phyloP scores from a whole-genome alignment of 345 rosid species.

The Psidium guajava region DNA sequence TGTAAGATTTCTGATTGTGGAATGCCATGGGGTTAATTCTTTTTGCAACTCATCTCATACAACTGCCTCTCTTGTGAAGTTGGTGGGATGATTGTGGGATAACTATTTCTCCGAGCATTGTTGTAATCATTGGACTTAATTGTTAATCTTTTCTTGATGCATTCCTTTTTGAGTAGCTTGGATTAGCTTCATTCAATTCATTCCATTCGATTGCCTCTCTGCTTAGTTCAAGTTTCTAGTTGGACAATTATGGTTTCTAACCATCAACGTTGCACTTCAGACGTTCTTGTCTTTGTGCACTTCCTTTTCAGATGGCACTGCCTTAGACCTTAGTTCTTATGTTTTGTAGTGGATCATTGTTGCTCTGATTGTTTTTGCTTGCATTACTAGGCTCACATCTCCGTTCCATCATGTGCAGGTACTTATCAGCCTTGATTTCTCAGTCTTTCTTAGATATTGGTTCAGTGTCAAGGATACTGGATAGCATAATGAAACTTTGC shows the following conservation, averaged over 20 bases:
- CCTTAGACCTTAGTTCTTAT: not conserved
- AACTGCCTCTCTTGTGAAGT: not conserved
- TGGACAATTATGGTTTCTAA: not conserved
- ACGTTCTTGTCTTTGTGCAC: not conserved
- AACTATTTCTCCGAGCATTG: not conserved
- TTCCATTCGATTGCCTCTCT: not conserved
- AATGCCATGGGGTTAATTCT: not conserved
- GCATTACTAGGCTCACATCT: slow-evolving; percentile 1
- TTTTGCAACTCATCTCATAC: not conserved
- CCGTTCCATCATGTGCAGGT: slow-evolving; percentile 34
- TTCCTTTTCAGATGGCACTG: not conserved
- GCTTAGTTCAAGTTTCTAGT: not conserved
- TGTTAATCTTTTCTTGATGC: not conserved
- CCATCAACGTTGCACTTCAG: not conserved
- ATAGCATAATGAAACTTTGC: slow-evolving; percentile 92
- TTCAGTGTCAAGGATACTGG: slow-evolving; percentile 87
- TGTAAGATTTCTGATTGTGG: not conserved
- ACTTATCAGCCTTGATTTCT: slow-evolving; percentile 85
- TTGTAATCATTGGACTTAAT: not conserved
- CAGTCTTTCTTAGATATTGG: slow-evolving; percentile 98
- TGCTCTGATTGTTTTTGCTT: not conserved
- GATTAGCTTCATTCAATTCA: not conserved
- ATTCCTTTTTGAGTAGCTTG: not conserved
- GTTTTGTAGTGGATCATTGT: not conserved
- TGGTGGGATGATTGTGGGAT: not conserved